Conservation (phyloP, 495 filamentous ascomycete species). For the Xylaria bambusicola region DNA sequence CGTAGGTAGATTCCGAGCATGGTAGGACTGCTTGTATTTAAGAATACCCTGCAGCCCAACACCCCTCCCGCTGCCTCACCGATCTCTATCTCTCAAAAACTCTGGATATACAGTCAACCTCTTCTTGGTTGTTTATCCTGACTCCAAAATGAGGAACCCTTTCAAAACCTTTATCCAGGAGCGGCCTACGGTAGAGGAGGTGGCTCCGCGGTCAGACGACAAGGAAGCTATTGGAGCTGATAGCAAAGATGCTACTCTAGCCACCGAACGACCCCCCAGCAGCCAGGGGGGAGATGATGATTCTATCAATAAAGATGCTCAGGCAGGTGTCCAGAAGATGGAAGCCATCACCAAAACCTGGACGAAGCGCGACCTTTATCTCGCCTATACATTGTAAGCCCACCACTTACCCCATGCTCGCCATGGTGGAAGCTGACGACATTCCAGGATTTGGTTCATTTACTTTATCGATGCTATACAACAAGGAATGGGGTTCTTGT, state of each 20-base stretch:
- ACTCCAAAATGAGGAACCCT: constrained; percentile 26
- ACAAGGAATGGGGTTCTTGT: constrained; percentile 38
- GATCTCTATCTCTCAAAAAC: not conserved
- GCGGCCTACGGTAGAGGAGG: constrained; percentile 27
- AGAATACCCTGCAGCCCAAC: constrained; percentile 8
- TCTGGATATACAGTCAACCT: not conserved
- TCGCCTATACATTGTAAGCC: constrained; percentile 46
- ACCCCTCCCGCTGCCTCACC: not conserved
- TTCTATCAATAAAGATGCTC: constrained; percentile 29
- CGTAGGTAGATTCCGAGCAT: not conserved
- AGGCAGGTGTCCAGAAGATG: constrained; percentile 50
- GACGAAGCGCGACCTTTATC: constrained; percentile 41
- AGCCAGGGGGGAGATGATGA: constrained; percentile 37
- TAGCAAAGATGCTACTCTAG: constrained; percentile 21
- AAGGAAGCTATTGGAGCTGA: constrained; percentile 24
- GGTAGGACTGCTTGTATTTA: not conserved
- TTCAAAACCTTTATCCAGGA: constrained; percentile 22
- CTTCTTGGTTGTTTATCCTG: not conserved
- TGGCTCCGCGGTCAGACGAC: constrained; percentile 14
- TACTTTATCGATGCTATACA: constrained; percentile 55
- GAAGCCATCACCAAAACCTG: constrained; percentile 53
- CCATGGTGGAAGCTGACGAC: constrained; percentile 11
- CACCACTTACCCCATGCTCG: not conserved
- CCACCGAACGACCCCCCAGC: constrained; percentile 19
- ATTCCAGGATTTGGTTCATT: constrained; percentile 52